Percentiles rank a stretch among this genome's conserved stretches.
Conservation (phyloP, 805 yeast species). For the Spathaspora arborariae region DNA sequence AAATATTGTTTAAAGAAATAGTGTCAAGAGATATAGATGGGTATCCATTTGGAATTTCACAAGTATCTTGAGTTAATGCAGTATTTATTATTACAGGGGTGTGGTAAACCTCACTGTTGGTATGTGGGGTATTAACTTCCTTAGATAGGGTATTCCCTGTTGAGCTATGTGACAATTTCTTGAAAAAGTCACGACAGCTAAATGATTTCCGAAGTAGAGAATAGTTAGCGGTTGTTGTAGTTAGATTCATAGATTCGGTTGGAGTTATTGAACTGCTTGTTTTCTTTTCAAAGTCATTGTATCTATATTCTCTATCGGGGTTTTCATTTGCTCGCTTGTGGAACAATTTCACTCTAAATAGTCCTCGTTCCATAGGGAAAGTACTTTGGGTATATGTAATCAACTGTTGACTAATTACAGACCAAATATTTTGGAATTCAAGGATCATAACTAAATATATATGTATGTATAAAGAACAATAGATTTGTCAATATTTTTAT, state of each 20-base stretch:
- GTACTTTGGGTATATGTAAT: too few species aligned
- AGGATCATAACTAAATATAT: too few species aligned
- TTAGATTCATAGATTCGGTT: background rate
- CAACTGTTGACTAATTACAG: too few species aligned
- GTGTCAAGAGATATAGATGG: background rate
- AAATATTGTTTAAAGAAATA: conserved; percentile 2
- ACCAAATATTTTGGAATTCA: too few species aligned
- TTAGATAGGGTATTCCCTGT: background rate
- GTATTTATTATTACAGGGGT: background rate
- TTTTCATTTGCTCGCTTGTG: too few species aligned
- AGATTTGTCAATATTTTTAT: background rate
- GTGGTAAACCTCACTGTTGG: background rate
- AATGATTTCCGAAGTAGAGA: background rate
- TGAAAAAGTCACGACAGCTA: background rate
- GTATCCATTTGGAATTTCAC: background rate
- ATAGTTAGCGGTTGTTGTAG: background rate
- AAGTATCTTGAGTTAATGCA: background rate
- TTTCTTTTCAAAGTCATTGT: background rate
- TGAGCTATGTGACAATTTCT: background rate
- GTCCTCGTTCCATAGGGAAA: too few species aligned
- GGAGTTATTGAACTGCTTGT: background rate
- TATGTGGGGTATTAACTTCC: background rate
- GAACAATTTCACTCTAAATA: too few species aligned
- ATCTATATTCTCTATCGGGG: too few species aligned
- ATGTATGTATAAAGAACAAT: too few species aligned